Evolutionary conservation across 2,329 filamentous ascomycete genomes (phyloP).

Genomic region (Ascomycota sp.): DNA sequence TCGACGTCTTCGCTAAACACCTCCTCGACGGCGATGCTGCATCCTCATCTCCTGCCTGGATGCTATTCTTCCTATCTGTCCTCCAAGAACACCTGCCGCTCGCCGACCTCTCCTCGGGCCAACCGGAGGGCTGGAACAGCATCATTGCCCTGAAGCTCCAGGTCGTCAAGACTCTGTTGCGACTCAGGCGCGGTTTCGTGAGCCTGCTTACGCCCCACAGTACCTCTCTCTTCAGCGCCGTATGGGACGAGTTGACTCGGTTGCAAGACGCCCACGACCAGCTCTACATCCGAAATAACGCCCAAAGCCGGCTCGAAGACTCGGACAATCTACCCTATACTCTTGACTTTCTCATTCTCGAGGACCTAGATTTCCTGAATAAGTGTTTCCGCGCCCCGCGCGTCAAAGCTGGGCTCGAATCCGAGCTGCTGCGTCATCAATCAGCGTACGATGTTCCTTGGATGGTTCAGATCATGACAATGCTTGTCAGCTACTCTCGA

Average conservation of each 20-base stretch:
- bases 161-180: constrained; percentile 82
- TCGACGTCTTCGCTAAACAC: constrained; percentile 78
- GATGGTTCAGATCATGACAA: constrained; percentile 73
- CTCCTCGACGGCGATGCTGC: constrained; percentile 28
- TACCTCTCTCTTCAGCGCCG: constrained; percentile 60
- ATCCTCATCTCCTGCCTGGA: constrained; percentile 38
- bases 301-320: constrained; percentile 76
- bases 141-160: constrained; percentile 77
- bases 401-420: constrained; percentile 74
- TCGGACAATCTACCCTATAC: constrained; percentile 85
- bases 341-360: constrained; percentile 77
- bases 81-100: constrained; percentile 60
- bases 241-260: constrained; percentile 70
- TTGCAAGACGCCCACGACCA: constrained; percentile 55
- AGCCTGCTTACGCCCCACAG: constrained; percentile 67
- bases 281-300: constrained; percentile 70
- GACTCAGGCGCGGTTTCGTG: constrained; percentile 69
- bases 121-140: constrained; percentile 57
- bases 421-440: constrained; percentile 44
- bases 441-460: constrained; percentile 48
- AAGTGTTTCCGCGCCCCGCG: constrained; percentile 73
- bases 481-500: constrained; percentile 68
- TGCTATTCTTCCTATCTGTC: constrained; percentile 67
- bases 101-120: constrained; percentile 22
- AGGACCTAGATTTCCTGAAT: constrained; percentile 90